Evolutionary conservation across 768 basidiomycete genomes (phyloP), one percentile per base, ranked within the genome.

Genomic region (Psilocybe cyanescens): DNA sequence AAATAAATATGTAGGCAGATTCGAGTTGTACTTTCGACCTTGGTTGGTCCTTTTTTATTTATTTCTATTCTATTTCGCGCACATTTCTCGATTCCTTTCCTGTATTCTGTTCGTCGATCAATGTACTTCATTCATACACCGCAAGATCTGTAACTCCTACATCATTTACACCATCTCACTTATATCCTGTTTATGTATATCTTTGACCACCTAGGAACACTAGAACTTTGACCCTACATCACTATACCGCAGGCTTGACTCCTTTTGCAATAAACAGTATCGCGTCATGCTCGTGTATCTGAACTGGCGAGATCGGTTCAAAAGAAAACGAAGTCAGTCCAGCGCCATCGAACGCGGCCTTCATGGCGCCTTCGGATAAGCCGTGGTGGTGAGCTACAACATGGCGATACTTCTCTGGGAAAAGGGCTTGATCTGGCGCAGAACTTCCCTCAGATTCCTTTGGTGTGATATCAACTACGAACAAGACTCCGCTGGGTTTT

Each of bases 401-500:
- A 50, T 68, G 65, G 24, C 60, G 55, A 12, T 55, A 46, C n/a
- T 72, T 68, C 8, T 67, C 70, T 1, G 71, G 71, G 35, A 75
- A 67, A 7, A 69, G 62, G 2, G 69, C 48, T 8, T 65, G 54
- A 4, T 61, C 19, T 9, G 31, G 14, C 3, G 46, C 46, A 52
- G 55, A 19, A 49, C 62, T 55, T 16, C 59, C 37, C 29, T 64
- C 64, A 4, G 55, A 14, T 1, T 74, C 73, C 2, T 45, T 44
- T 12, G 56, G 55, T 39, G 67, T 63, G 11, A 86, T 67, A 62
- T 90, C 88, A 4, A 80, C 70, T 17, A 90, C 81, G 45, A 89
- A 72, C 1, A 90, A 75, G 12, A 73, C 72, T 7, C 87, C 88
- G 0, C 82, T 78, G 0, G 86, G 84, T 61, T 84, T 87, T 56